Percentiles rank a stretch among this genome's conserved stretches.
phyloP scores from a whole-genome alignment of 106 monocot genomes.

The Cymbidium sinense region DNA sequence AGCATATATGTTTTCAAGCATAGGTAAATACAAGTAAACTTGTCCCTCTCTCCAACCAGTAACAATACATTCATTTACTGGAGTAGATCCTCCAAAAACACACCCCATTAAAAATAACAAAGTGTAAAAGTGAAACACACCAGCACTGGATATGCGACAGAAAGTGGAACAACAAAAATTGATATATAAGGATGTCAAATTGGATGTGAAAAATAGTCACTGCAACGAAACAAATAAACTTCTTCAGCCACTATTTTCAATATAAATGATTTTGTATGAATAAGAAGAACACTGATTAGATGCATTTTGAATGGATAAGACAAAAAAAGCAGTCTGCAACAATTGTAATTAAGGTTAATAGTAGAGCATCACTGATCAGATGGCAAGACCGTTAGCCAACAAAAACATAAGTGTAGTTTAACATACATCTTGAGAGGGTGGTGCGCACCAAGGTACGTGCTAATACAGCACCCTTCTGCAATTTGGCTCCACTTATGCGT shows the following conservation, averaged over 20 bases:
- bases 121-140: neutral
- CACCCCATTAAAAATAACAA: neutral
- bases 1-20: neutral
- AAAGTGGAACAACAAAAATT: neutral
- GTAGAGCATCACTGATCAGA: neutral
- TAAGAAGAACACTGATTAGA: neutral
- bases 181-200: neutral
- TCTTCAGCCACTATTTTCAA: neutral
- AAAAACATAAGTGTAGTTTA: neutral
- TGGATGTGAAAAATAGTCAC: neutral
- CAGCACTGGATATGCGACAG: neutral
- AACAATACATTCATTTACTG: neutral
- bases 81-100: neutral
- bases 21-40: neutral
- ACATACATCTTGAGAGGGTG: conserved; percentile 92
- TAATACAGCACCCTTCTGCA: conserved; percentile 57
- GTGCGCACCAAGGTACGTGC: conserved; percentile 72
- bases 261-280: neutral
- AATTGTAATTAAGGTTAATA: neutral
- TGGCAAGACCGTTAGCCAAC: neutral
- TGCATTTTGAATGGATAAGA: neutral
- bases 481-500: conserved; percentile 30
- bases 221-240: neutral
- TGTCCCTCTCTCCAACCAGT: neutral
- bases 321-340: neutral